Percentiles rank a stretch among this genome's conserved stretches.
Evolutionary conservation across 345 rosid species (phyloP).

Genomic region (Eucalyptus sp.): DNA sequence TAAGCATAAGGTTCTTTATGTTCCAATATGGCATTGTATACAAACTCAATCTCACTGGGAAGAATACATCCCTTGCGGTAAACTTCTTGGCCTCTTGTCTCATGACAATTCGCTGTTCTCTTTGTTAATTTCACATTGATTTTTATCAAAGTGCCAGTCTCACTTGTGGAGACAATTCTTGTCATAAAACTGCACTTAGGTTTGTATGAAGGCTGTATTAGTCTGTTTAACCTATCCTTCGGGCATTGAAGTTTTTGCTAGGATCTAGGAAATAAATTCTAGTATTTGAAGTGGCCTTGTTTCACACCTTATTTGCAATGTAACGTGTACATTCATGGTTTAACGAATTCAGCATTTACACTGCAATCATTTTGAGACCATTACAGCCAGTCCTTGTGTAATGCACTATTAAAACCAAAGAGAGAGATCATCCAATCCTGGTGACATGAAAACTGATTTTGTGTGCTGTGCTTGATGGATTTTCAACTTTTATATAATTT

Average conservation of each 20-base stretch:
- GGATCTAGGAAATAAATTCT: background rate
- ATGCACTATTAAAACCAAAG: background rate
- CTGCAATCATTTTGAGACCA: background rate
- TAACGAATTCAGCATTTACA: background rate
- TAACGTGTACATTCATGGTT: background rate
- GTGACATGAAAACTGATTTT: background rate
- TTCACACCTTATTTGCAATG: background rate
- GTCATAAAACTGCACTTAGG: background rate
- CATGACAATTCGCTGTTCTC: background rate
- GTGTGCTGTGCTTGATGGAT: background rate
- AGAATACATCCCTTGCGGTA: conserved; percentile 72
- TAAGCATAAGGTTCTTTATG: conserved; percentile 76
- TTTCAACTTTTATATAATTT: background rate
- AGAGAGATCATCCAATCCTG: background rate
- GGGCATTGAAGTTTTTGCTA: background rate
- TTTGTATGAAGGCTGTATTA: background rate
- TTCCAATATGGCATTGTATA: conserved; percentile 96
- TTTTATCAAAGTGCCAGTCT: background rate
- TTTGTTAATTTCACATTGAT: background rate
- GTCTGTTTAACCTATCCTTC: background rate
- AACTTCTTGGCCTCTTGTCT: background rate
- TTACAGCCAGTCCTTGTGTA: background rate
- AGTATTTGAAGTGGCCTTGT: background rate
- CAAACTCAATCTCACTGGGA: conserved; percentile 75
- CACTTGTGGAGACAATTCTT: background rate